Evolutionary conservation across 2,329 filamentous ascomycete species (phyloP).

Genomic region (Talaromyces sp.): DNA sequence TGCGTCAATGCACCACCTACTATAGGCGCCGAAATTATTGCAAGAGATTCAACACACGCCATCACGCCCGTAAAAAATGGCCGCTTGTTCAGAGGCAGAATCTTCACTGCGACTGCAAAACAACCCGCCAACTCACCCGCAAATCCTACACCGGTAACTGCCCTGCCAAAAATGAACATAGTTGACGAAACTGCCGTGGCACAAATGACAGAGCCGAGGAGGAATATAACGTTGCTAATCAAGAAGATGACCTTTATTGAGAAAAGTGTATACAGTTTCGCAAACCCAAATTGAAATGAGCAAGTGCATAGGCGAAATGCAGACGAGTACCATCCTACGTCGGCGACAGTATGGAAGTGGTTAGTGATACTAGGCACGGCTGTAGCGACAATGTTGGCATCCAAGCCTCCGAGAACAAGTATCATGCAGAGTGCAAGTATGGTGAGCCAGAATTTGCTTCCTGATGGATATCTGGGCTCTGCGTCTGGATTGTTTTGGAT

Average conservation of each 20-base stretch:
- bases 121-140: conserved; percentile 14
- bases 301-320: conserved; percentile 46
- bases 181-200: conserved; percentile 23
- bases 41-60: background rate
- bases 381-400: conserved; percentile 49
- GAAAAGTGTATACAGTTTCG: conserved; percentile 48
- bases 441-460: background rate
- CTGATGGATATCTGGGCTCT: background rate
- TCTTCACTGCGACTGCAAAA: background rate
- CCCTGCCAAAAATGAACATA: conserved; percentile 28
- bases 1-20: conserved; percentile 1
- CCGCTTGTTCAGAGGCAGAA: background rate
- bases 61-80: background rate
- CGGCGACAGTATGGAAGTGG: conserved; percentile 45
- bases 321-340: conserved; percentile 49
- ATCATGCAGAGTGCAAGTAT: conserved; percentile 9
- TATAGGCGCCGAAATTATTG: background rate
- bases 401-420: conserved; percentile 15
- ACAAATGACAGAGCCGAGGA: conserved; percentile 32
- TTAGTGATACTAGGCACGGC: conserved; percentile 50
- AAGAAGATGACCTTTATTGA: conserved; percentile 51
- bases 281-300: conserved; percentile 23
- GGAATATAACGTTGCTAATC: conserved; percentile 45
- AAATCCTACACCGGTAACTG: conserved; percentile 25
- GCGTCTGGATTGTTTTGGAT: too few species aligned